phyloP scores from a whole-genome alignment of 106 monocot species.

The Acanthochlamys bracteata region DNA sequence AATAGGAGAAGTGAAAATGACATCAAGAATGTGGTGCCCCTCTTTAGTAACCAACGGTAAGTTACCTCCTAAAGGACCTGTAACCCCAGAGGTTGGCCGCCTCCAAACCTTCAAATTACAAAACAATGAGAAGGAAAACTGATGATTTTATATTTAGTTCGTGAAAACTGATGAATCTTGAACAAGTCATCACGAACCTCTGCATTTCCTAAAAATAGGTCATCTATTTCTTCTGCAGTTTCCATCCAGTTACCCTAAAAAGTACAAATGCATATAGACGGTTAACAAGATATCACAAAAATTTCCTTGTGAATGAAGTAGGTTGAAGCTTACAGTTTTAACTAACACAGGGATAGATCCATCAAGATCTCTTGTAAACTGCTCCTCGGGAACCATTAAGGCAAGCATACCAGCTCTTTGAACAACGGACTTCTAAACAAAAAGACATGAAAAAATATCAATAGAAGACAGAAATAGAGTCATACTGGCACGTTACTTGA shows the following conservation, averaged over 20 bases:
- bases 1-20: slow-evolving; percentile 78
- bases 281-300: slow-evolving; percentile 1
- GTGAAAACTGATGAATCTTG: no score
- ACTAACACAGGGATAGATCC: slow-evolving; percentile 73
- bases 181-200: no score
- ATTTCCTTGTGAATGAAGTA: background rate
- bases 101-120: slow-evolving; percentile 63
- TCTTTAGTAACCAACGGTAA: slow-evolving; percentile 65
- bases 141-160: background rate
- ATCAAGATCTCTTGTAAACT: slow-evolving; percentile 35
- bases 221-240: slow-evolving; percentile 62
- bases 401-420: slow-evolving; percentile 41
- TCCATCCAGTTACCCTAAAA: slow-evolving; percentile 54
- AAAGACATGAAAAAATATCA: background rate
- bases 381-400: slow-evolving; percentile 46
- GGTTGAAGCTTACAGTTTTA: slow-evolving; percentile 34
- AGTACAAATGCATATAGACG: background rate
- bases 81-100: slow-evolving; percentile 49
- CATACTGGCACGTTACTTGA: background rate
- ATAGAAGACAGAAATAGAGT: background rate
- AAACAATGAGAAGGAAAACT: background rate
- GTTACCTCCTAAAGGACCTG: slow-evolving; percentile 66
- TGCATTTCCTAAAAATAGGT: slow-evolving; percentile 79
- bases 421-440: slow-evolving; percentile 35
- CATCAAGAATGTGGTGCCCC: slow-evolving; percentile 66